Conservation (phyloP, 768 basidiomycete genomes). For the Terana coerulea region DNA sequence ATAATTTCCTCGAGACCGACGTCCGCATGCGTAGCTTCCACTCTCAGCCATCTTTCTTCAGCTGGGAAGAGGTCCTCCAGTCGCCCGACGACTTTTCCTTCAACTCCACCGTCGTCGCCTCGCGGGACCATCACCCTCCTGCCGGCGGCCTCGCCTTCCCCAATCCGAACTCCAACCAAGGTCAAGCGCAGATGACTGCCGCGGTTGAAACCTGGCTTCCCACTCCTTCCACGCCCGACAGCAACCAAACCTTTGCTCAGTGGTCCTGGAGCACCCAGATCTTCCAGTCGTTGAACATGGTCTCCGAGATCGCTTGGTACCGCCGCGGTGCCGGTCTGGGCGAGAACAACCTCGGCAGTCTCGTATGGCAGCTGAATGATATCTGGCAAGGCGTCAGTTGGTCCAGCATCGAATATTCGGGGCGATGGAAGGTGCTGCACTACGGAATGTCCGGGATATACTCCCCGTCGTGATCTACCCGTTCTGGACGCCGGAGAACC, state of each 20-base stretch:
- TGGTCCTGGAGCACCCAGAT: conserved; percentile 63
- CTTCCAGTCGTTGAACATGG: conserved; percentile 57
- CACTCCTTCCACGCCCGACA: conserved; percentile 41
- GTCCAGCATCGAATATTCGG: conserved; percentile 53
- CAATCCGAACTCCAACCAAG: conserved; percentile 50
- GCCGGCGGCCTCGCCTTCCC: conserved; percentile 49
- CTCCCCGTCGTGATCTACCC: conserved; percentile 46
- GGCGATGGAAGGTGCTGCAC: conserved; percentile 57
- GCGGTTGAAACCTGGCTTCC: conserved; percentile 56
- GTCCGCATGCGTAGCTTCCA: conserved; percentile 40
- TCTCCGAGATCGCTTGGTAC: conserved; percentile 58
- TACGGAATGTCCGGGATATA: conserved; percentile 45
- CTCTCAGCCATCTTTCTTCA: conserved; percentile 61
- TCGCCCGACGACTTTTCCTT: conserved; percentile 51
- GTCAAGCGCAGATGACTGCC: conserved; percentile 48
- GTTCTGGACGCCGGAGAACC: conserved; percentile 49
- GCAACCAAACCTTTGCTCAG: conserved; percentile 58
- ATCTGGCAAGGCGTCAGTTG: conserved; percentile 59
- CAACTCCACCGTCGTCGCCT: conserved; percentile 53
- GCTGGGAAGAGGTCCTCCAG: conserved; percentile 53
- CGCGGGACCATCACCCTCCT: conserved; percentile 54
- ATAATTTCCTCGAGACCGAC: too few relatives aligned
- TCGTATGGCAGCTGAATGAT: conserved; percentile 60
- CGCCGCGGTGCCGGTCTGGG: conserved; percentile 53
- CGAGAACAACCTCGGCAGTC: conserved; percentile 55